Conservation (phyloP, 2,329 filamentous ascomycete genomes). For the Xylaria multiplex region DNA sequence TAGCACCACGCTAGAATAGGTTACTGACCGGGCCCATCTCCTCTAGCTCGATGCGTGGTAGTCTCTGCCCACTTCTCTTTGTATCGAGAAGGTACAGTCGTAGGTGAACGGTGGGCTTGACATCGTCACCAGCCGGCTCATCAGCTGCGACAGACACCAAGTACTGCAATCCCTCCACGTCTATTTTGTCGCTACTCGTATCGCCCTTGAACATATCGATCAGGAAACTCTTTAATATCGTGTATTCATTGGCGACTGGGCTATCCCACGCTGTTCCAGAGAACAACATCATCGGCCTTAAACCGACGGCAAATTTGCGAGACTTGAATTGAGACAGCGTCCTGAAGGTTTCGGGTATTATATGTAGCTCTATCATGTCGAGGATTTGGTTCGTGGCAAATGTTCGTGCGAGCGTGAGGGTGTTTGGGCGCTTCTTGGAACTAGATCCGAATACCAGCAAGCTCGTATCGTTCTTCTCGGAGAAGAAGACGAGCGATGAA, state of each 20-base stretch:
- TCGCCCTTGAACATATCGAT: constrained; percentile 92
- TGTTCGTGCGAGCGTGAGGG: constrained; percentile 81
- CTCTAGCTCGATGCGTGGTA: constrained; percentile 91
- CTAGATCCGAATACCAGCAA: constrained; percentile 85
- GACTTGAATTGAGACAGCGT: constrained; percentile 79
- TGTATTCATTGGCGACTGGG: constrained; percentile 81
- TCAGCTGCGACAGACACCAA: constrained; percentile 83
- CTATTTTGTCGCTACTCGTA: constrained; percentile 77
- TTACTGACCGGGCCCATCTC: constrained; percentile 90
- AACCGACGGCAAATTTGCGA: constrained; percentile 78
- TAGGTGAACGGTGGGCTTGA: constrained; percentile 70
- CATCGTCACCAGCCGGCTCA: constrained; percentile 62
- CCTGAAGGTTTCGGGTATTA: constrained; percentile 78
- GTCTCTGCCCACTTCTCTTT: constrained; percentile 83
- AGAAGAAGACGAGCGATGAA: constrained; percentile 91
- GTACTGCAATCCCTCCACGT: constrained; percentile 95
- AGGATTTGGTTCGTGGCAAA: constrained; percentile 83
- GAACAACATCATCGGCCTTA: constrained; percentile 93
- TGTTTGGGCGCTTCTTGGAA: constrained; percentile 95
- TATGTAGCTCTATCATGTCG: constrained; percentile 92
- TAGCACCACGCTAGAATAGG: background rate
- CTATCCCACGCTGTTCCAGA: constrained; percentile 88
- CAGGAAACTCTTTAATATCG: constrained; percentile 85
- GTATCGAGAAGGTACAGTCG: constrained; percentile 88
- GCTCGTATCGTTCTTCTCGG: constrained; percentile 92